These are phyloP conservation scores for Tardiomyces digboiensis DNA, from an alignment of 1,139 yeast species.

Conservation along the genomic window DNA sequence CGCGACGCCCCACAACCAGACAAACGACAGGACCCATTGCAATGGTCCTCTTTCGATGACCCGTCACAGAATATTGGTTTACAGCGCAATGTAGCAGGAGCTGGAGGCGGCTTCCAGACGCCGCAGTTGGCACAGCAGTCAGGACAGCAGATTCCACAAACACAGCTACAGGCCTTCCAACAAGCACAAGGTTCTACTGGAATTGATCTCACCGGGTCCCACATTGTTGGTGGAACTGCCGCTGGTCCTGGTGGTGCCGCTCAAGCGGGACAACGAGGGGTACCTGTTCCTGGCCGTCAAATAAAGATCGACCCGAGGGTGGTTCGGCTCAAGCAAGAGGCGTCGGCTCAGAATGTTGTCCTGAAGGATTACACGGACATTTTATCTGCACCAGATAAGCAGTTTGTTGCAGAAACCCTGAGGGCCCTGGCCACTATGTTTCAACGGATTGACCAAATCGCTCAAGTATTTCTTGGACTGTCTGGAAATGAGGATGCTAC, in stretches of 20 bases:
- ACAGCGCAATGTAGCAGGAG: no score
- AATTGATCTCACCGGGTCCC: no score
- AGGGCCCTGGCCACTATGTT: constrained; percentile 52
- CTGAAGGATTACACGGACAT: constrained; percentile 31
- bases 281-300: not conserved
- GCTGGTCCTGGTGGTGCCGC: not conserved
- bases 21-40: not conserved
- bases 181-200: no score
- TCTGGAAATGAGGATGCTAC: constrained; percentile 68
- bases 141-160: no score
- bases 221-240: no score
- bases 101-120: not conserved
- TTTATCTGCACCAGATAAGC: constrained; percentile 53
- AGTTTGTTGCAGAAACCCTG: constrained; percentile 47
- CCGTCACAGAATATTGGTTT: no score
- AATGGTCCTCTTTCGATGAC: not conserved
- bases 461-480: constrained; percentile 64
- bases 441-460: constrained; percentile 60
- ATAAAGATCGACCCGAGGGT: not conserved
- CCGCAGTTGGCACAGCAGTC: no score
- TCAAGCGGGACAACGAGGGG: not conserved
- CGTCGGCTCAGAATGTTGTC: not conserved
- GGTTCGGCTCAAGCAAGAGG: not conserved
- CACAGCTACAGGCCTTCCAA: no score
- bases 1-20: not conserved